A percentile compares a stretch with the other conserved stretches of the same genome.
phyloP scores from a whole-genome alignment of 495 filamentous ascomycete species.

The Endocarpon pusillum region DNA sequence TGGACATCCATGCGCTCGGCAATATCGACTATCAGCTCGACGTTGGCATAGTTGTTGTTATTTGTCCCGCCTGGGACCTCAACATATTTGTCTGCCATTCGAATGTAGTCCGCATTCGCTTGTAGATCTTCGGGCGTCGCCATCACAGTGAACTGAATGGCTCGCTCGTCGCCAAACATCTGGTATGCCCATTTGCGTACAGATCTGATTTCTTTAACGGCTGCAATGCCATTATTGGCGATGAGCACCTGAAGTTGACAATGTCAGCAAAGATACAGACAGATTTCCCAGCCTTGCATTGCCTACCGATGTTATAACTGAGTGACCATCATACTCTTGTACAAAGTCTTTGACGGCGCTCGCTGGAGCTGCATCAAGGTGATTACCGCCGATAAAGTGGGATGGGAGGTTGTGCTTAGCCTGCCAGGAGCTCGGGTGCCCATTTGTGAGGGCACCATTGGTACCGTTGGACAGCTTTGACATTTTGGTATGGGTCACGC shows the following conservation, averaged over 20 bases:
- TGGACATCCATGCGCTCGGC: slow-evolving; percentile 98
- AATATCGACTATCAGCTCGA: slow-evolving; percentile 96
- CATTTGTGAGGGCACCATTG: slow-evolving; percentile 26
- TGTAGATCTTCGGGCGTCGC: slow-evolving; percentile 96
- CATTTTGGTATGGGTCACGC: neutral
- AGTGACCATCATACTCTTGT: slow-evolving; percentile 74
- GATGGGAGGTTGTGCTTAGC: slow-evolving; percentile 63
- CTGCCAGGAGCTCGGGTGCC: slow-evolving; percentile 41
- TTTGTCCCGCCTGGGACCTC: slow-evolving; percentile 98
- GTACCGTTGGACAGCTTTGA: slow-evolving; percentile 14
- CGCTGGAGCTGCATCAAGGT: slow-evolving; percentile 56
- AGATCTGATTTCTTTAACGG: slow-evolving; percentile 96
- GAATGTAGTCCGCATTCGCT: slow-evolving; percentile 97
- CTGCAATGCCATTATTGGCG: slow-evolving; percentile 98
- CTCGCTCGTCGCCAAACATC: slow-evolving; percentile 91
- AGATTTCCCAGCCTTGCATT: neutral
- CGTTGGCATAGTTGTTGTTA: slow-evolving; percentile 99
- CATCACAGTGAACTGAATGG: slow-evolving; percentile 99
- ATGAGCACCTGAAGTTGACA: slow-evolving; percentile 64
- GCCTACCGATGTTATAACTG: slow-evolving; percentile 89
- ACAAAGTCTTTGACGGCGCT: slow-evolving; percentile 92
- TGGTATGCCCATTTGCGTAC: slow-evolving; percentile 99
- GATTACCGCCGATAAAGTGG: slow-evolving; percentile 94
- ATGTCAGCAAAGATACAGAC: neutral
- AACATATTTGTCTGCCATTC: slow-evolving; percentile 98